Base-by-base conservation (phyloP, 495 filamentous ascomycete genomes). In the Neurospora sp. region DNA sequence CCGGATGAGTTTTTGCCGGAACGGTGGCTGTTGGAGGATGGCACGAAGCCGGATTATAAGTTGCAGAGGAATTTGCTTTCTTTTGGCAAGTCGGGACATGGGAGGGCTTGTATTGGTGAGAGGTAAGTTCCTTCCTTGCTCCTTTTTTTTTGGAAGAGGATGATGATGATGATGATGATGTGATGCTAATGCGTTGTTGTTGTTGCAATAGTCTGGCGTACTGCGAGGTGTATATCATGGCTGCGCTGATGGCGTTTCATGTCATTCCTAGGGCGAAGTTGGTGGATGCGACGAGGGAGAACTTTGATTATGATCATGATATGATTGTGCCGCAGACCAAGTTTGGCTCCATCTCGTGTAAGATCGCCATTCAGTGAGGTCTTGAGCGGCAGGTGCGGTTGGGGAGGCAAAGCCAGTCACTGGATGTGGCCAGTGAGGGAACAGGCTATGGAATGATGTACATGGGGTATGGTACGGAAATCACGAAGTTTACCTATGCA, bases 91-190 rank as follows among this genome's bases (percentile, higher is more conserved):
- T 27, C 48, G 86, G 88, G 3, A 81, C 78, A 59, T 59, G 48
- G 48, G 2, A 74, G 88, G 48, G 76, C 77, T 27, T 89, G 87
- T 71, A 74, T 90, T 38, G 88, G 86, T 2, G 87, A 86, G 44
- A 84, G 86, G 82, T 81, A 70, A 75, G 77, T 75, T n/a, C 1
- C 1, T 3, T 7, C 4, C 9, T 69, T 38, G n/a, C 40, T 31
- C 39, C 35, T 35, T 35, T 35, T 35, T 35, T 35, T 35, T 35
- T 27, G 27, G 27, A 27, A 27, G 27, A 4, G 2, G 31, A 31
- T 3, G 31, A 31, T 31, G 27, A 31, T 31, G 27, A 31, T 31
- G 27, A 31, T 31, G 31, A 31, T 31, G 31, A 31, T 31, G 31
- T 23, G 7, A 27, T 70, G n/a, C 70, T 71, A 69, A 71, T 16